A percentile compares a stretch with the other conserved stretches of the same genome.
phyloP scores from a whole-genome alignment of 305 asterid genomes.

The Fraxinus velutina region DNA sequence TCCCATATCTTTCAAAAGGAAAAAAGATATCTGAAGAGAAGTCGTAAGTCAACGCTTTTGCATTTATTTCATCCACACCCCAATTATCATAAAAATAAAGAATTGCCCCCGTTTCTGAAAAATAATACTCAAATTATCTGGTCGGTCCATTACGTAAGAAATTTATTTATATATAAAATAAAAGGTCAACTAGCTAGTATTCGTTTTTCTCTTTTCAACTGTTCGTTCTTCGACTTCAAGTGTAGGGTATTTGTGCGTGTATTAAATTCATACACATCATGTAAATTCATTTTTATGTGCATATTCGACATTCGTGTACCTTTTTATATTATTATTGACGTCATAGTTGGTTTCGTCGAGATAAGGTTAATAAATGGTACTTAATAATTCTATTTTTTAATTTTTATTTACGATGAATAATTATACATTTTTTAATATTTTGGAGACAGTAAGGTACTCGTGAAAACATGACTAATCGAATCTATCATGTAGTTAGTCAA shows the following conservation, averaged over 20 bases:
- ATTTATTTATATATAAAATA: not conserved
- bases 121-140: not conserved
- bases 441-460: too few species aligned
- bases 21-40: not conserved
- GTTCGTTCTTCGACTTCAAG: not conserved
- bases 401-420: too few species aligned
- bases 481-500: constrained; percentile 28
- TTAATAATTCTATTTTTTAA: too few species aligned
- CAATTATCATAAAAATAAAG: not conserved
- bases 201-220: not conserved
- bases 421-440: too few species aligned
- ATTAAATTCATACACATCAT: not conserved
- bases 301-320: not conserved
- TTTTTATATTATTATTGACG: not conserved
- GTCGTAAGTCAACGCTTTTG: constrained; percentile 18
- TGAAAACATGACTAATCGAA: not conserved
- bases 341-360: not conserved
- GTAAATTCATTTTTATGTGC: too few species aligned
- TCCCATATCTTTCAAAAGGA: too few species aligned
- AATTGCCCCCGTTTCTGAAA: constrained; percentile 10
- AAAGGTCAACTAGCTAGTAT: constrained; percentile 15
- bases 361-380: not conserved
- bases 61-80: not conserved
- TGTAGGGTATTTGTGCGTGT: not conserved
- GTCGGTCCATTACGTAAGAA: constrained; percentile 23